A percentile compares a stretch with the other conserved stretches of the same genome.
These are phyloP conservation scores for Diaporthe ampelina DNA, from an alignment of 2,329 filamentous ascomycete genomes.

Conservation along the genomic window DNA sequence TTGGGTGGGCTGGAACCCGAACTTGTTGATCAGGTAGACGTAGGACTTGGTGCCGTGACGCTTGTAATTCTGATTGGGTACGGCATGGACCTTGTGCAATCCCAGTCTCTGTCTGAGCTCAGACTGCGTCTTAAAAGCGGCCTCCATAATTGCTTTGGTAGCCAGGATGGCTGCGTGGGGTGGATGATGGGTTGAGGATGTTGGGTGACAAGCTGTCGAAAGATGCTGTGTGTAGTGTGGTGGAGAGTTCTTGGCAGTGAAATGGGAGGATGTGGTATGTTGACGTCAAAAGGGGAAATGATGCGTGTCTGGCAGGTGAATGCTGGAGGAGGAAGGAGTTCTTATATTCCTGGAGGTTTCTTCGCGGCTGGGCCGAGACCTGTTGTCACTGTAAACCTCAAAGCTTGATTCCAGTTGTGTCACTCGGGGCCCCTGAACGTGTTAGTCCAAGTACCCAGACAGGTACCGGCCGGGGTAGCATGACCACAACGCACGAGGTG, in stretches of 20 bases:
- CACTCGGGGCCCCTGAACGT: not conserved
- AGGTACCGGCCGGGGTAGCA: slow-evolving; percentile 2
- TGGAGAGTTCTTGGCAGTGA: slow-evolving; percentile 8
- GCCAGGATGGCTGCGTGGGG: slow-evolving; percentile 20
- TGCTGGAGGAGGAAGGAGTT: slow-evolving; percentile 13
- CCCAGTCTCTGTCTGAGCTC: slow-evolving; percentile 53
- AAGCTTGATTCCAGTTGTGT: slow-evolving; percentile 28
- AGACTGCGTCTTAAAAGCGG: slow-evolving; percentile 52
- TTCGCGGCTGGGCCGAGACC: not conserved
- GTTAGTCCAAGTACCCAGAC: slow-evolving; percentile 9
- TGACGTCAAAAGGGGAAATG: not conserved
- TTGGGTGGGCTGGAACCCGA: slow-evolving; percentile 72
- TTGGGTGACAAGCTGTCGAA: not conserved
- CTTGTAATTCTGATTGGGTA: slow-evolving; percentile 72
- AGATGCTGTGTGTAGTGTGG: not conserved
- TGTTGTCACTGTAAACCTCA: slow-evolving; percentile 14
- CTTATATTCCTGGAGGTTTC: slow-evolving; percentile 34
- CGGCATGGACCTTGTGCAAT: slow-evolving; percentile 62
- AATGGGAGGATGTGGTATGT: slow-evolving; percentile 3
- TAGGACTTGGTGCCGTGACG: slow-evolving; percentile 74
- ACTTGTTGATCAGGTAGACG: slow-evolving; percentile 72
- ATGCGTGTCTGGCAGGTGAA: not conserved
- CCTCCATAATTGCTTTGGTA: slow-evolving; percentile 50
- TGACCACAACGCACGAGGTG: not conserved
- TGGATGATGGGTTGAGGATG: not conserved